Evolutionary conservation across 2,329 filamentous ascomycete species (phyloP).

Genomic region (Calonectria pseudoreteaudii): DNA sequence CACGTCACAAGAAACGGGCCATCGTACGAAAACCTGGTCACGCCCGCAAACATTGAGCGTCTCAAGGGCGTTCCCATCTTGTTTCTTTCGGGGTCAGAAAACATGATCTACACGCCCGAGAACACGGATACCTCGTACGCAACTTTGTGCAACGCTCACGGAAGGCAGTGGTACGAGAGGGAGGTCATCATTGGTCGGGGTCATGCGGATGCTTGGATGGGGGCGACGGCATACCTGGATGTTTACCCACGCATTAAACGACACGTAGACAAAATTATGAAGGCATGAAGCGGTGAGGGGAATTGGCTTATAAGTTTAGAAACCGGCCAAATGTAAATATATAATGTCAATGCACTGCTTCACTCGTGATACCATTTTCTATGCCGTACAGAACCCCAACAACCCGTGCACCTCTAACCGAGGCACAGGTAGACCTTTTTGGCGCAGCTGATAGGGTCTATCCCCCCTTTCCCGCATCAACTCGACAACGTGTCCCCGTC

Average conservation of each 20-base stretch:
- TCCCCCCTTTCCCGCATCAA: too few relatives aligned
- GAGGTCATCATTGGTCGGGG: conserved; percentile 38
- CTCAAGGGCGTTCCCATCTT: conserved; percentile 66
- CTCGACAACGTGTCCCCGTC: too few relatives aligned
- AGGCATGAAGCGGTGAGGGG: background rate
- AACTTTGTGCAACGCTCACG: conserved; percentile 33
- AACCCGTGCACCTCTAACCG: too few relatives aligned
- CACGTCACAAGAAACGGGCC: conserved; percentile 65
- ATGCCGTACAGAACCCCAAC: too few relatives aligned
- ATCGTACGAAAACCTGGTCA: conserved; percentile 59
- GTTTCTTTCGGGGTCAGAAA: conserved; percentile 32
- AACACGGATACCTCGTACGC: conserved; percentile 40
- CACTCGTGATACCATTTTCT: too few relatives aligned
- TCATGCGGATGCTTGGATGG: conserved; percentile 44
- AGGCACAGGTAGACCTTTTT: too few relatives aligned
- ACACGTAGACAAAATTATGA: conserved; percentile 22
- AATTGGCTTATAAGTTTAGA: background rate
- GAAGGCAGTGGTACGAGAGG: conserved; percentile 38
- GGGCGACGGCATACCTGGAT: conserved; percentile 31
- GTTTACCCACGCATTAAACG: conserved; percentile 35
- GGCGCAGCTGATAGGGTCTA: too few relatives aligned
- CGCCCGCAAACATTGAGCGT: conserved; percentile 60
- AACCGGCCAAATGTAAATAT: background rate
- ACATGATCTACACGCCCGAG: conserved; percentile 37
- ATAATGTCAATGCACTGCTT: background rate